Evolutionary conservation across 352 stramenopile species (phyloP).

Genomic region (Thalassiosira sp.): DNA sequence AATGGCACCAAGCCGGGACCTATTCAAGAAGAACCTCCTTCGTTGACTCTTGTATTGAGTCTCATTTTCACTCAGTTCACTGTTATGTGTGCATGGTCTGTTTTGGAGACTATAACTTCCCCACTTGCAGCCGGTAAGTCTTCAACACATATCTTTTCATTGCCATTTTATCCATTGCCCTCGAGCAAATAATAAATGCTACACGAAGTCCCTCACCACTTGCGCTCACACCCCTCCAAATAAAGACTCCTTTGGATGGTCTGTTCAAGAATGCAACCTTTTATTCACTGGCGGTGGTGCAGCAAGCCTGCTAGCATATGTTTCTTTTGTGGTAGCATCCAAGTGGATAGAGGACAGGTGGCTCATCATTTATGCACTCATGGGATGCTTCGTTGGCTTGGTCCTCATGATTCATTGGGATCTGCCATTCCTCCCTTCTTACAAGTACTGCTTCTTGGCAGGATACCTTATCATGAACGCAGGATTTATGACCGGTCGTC

Average conservation of each 20-base stretch:
- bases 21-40: conserved; percentile 1
- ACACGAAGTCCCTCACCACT: too few relatives aligned
- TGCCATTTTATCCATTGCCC: too few relatives aligned
- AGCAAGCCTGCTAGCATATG: conserved; percentile 24
- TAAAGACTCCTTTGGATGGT: conserved; percentile 28
- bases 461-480: conserved; percentile 28
- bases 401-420: conserved; percentile 22
- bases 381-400: conserved; percentile 18
- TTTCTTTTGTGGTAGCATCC: conserved; percentile 23
- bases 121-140: conserved; percentile 9
- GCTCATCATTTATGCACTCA: conserved; percentile 21
- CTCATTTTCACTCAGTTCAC: conserved; percentile 24
- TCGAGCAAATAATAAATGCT: too few relatives aligned
- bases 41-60: background rate
- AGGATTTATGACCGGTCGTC: conserved; percentile 32
- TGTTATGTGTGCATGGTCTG: conserved; percentile 6
- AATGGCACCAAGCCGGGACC: background rate
- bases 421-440: background rate
- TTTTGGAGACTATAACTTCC: conserved; percentile 19
- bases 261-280: conserved; percentile 20
- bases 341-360: conserved; percentile 23
- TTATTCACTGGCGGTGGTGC: conserved; percentile 23
- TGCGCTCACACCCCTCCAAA: too few relatives aligned
- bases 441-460: conserved; percentile 13
- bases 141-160: too few relatives aligned